Evolutionary conservation across 352 stramenopile genomes (phyloP), one percentile per base, ranked within the genome.

Genomic region (Globisporangium spinosum): DNA sequence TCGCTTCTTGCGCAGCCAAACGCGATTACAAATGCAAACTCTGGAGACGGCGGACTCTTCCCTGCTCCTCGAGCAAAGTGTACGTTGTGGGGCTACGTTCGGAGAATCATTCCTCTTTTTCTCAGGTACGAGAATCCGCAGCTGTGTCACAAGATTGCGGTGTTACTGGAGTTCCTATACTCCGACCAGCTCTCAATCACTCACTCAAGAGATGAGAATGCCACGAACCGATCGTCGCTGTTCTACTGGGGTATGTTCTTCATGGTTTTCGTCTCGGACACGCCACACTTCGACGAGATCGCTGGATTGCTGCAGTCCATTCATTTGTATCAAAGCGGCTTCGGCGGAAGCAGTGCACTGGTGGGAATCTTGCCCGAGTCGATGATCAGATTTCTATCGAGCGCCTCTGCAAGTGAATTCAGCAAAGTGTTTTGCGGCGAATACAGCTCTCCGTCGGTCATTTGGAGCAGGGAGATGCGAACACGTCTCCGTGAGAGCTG

Each of bases 381-480:
- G 17, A 85, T 99, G 80, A 90, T 98, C 20, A 87, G 79, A 22
- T 79, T 96, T 23, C 79, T 99, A 0, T 80, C 94, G 1, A 89
- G 75, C n/a, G 81, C 91, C 38, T 89, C 83, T 5, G 70, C 84
- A 0, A 76, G 91, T 45, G 80, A 83, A 45, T 99, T 99, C 69
- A 82, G 87, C 0, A 82, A 97, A 27, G 74, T 98, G 7, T 98
- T 98, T 62, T 89, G 78, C 34, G 85, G 90, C 20, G 80, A 94
- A 35, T 80, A 89, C 22, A 75, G 90, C 57, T 98, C 93, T 1
- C 92, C 96, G 22, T 81, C 96, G 53, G 94, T 98, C 3, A 95
- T 99, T 71, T 99, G 97, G 97, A 97, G 80, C 67, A 67, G 77
- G n/a, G 78, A 91, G 0, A 98, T 98, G 96, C 82, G 93, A 10